phyloP scores from a whole-genome alignment of 257 asterid genomes.

The Nicotiana otophora region DNA sequence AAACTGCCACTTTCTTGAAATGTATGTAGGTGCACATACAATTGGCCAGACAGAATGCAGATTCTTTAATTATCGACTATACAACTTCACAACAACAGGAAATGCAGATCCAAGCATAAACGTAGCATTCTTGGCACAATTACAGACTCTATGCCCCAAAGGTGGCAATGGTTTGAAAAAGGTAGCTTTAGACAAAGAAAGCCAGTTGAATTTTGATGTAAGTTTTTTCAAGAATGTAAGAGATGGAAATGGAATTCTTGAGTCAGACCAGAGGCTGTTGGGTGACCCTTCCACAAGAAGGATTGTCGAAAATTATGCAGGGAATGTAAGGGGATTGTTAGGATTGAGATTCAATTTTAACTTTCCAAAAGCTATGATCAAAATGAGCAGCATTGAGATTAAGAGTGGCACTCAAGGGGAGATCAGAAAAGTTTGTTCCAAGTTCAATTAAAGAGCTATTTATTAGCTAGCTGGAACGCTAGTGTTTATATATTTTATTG shows the following conservation, averaged over 20 bases:
- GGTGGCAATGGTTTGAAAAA: slow-evolving; percentile 37
- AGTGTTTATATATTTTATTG: too few species aligned
- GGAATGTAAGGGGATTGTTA: slow-evolving; percentile 42
- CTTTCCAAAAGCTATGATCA: slow-evolving; percentile 63
- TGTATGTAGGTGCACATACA: slow-evolving; percentile 38
- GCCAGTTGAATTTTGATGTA: slow-evolving; percentile 43
- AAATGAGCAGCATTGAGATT: slow-evolving; percentile 62
- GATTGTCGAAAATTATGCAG: slow-evolving; percentile 60
- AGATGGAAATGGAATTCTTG: slow-evolving; percentile 60
- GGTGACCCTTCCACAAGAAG: slow-evolving; percentile 43
- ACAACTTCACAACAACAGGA: slow-evolving; percentile 64
- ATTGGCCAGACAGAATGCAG: slow-evolving; percentile 56
- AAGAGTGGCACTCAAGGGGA: slow-evolving; percentile 63
- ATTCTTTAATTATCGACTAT: slow-evolving; percentile 50
- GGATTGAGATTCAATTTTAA: slow-evolving; percentile 52
- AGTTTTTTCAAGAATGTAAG: slow-evolving; percentile 63
- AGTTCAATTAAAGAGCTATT: slow-evolving; percentile 26
- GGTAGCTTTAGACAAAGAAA: slow-evolving; percentile 52
- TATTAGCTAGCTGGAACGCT: too few species aligned
- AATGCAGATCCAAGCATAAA: slow-evolving; percentile 63
- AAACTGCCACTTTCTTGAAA: neutral
- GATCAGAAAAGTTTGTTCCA: slow-evolving; percentile 51
- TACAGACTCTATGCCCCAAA: slow-evolving; percentile 44
- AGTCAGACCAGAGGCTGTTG: slow-evolving; percentile 71
- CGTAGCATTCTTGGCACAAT: slow-evolving; percentile 37